Base-by-base conservation (phyloP, 177 flowering plant genomes). In the Vitis hybrid region DNA sequence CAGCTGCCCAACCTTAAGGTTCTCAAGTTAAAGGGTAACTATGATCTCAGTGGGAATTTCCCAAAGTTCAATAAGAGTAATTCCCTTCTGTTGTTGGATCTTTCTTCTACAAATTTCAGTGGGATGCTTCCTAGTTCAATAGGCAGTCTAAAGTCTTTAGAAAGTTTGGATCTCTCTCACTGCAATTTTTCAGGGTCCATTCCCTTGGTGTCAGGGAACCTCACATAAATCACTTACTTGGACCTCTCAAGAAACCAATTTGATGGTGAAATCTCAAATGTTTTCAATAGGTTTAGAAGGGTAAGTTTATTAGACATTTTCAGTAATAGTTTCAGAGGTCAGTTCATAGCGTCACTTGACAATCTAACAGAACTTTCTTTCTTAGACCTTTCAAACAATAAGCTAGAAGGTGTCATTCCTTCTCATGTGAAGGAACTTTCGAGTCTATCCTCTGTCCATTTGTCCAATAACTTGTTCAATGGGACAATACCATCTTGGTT, bases 141-240 rank as follows among this genome's bases (percentile, higher is more conserved):
- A 34, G 45, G 45, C 45, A 6, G 1, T 34, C 45, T 34, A 6
- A 34, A 6, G 10, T 30, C 17, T n/a, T 60, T 74, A 54, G n/a
- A 11, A 1, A 2, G 1, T 2, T 51, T 74, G 15, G 32, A 14
- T 2, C 3, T 72, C 10, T n/a, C 1, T 0, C 2, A 1, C 7
- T 19, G 56, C 19, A 2, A 15, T 34, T 67, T 75, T 11, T 30
- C 62, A n/a, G 79, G 79, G 11, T 15, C 61, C 6, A 56, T 76
- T 56, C 75, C 79, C 17, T 19, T 17, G 0, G 67, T 72, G 3
- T 10, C 68, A 18, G 64, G 65, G 7, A 65, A 72, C 64, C 66
- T 66, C 39, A 59, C 67, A 17, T n/a, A 75, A 17, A 66, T 75
- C 18, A 48, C 17, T 51, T 2, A 1, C 2, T 64, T 76, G 17